phyloP scores from a whole-genome alignment of 1,284 basidiomycete genomes.

The Puccinia horiana region DNA sequence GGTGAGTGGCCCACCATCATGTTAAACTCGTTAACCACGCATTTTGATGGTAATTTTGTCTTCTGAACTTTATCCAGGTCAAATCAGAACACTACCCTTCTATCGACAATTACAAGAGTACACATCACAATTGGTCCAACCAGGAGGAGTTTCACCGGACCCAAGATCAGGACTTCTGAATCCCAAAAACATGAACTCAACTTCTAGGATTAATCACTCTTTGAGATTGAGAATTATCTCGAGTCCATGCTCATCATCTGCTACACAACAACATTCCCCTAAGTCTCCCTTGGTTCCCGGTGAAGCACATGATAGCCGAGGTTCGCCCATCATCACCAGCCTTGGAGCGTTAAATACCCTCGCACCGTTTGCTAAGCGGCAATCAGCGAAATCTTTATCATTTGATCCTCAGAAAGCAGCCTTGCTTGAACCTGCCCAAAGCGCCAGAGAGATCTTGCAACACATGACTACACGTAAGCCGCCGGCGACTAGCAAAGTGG shows the following conservation, averaged over 20 bases:
- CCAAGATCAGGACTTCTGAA: neutral
- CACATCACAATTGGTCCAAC: neutral
- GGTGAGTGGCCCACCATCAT: neutral
- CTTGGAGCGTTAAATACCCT: slow-evolving; percentile 20
- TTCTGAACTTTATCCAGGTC: neutral
- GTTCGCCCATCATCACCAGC: slow-evolving; percentile 2
- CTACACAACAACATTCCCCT: neutral
- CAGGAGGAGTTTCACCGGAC: neutral
- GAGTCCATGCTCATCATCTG: neutral
- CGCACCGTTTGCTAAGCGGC: slow-evolving; percentile 22
- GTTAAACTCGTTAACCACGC: neutral
- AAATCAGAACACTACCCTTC: neutral
- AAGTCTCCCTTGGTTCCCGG: neutral
- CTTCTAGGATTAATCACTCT: neutral
- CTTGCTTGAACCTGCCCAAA: neutral
- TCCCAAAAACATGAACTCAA: neutral
- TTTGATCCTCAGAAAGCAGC: neutral
- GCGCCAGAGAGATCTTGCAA: slow-evolving; percentile 8
- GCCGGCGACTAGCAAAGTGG: neutral
- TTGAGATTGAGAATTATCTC: neutral
- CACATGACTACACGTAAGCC: slow-evolving; percentile 18
- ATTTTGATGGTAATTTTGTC: neutral
- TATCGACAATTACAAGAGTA: neutral
- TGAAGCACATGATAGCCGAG: neutral
- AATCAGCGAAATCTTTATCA: neutral